Percentiles rank a stretch among this genome's conserved stretches.
Conservation (phyloP, 2,329 filamentous ascomycete species). For the Macrophomina phaseolina region DNA sequence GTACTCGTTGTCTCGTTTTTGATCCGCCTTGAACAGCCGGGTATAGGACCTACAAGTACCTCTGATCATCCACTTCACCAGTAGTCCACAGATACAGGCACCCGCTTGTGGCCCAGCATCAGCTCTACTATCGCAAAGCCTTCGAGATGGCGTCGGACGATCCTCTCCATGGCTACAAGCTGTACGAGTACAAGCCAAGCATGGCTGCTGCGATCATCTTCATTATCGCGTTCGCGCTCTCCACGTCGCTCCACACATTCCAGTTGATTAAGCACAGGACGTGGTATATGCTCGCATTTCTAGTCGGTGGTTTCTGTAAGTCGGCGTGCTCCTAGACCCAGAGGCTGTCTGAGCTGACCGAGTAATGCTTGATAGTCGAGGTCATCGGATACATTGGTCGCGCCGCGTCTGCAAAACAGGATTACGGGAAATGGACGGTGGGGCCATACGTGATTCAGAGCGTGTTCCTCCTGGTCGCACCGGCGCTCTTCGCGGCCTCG, state of each 20-base stretch:
- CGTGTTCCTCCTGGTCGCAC: slow-evolving; percentile 53
- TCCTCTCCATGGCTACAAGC: neutral
- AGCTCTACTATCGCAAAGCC: too few relatives aligned
- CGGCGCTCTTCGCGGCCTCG: slow-evolving; percentile 55
- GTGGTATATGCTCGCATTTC: slow-evolving; percentile 60
- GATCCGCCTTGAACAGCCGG: neutral
- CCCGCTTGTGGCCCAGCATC: neutral
- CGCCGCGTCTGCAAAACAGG: slow-evolving; percentile 35
- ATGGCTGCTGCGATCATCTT: slow-evolving; percentile 39
- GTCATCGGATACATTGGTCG: slow-evolving; percentile 58
- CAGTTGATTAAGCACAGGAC: slow-evolving; percentile 48
- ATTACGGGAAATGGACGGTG: slow-evolving; percentile 36
- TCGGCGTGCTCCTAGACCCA: neutral
- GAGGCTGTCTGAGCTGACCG: neutral
- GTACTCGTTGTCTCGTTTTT: neutral
- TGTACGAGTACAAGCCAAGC: slow-evolving; percentile 42
- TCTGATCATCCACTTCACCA: neutral
- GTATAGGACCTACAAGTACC: neutral
- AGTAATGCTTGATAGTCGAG: slow-evolving; percentile 49
- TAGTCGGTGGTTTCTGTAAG: slow-evolving; percentile 60
- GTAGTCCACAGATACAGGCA: neutral
- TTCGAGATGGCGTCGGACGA: slow-evolving; percentile 13
- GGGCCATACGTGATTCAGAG: slow-evolving; percentile 51
- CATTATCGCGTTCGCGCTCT: slow-evolving; percentile 36
- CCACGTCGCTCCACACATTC: slow-evolving; percentile 44